Conservation (phyloP, 208 protist genomes). For the Leishmania aethiopica region DNA sequence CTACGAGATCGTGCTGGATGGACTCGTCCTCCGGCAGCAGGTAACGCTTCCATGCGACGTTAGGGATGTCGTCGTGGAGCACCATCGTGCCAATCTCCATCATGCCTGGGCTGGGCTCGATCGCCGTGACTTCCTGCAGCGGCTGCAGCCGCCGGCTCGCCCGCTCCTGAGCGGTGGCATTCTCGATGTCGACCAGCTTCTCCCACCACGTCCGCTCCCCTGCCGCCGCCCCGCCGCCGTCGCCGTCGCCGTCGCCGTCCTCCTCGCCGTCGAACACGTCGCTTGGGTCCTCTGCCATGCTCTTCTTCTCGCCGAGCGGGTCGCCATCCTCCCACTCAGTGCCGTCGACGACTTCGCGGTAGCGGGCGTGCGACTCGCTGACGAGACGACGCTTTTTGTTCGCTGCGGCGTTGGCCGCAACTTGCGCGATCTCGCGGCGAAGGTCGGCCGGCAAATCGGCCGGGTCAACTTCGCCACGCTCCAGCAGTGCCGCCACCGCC, state of each 20-base stretch:
- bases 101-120: slow-evolving; percentile 90
- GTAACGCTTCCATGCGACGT: slow-evolving; percentile 89
- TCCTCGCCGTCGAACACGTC: slow-evolving; percentile 59
- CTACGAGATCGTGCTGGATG: slow-evolving; percentile 84
- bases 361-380: slow-evolving; percentile 63
- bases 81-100: slow-evolving; percentile 92
- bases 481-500: slow-evolving; percentile 83
- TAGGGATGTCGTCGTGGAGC: slow-evolving; percentile 85
- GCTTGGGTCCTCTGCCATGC: slow-evolving; percentile 46
- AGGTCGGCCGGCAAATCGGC: slow-evolving; percentile 73
- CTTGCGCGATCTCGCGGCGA: slow-evolving; percentile 70
- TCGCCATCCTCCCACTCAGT: slow-evolving; percentile 84
- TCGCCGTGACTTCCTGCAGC: slow-evolving; percentile 80
- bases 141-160: slow-evolving; percentile 71
- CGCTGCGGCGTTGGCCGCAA: slow-evolving; percentile 58
- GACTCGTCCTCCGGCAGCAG: slow-evolving; percentile 82
- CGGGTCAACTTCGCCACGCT: slow-evolving; percentile 76
- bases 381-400: slow-evolving; percentile 55
- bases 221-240: not conserved
- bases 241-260: slow-evolving; percentile 27
- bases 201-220: slow-evolving; percentile 82
- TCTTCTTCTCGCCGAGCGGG: slow-evolving; percentile 45
- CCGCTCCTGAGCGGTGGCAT: slow-evolving; percentile 41
- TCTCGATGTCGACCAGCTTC: slow-evolving; percentile 78
- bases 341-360: slow-evolving; percentile 79